Base-by-base conservation (phyloP, 1,284 basidiomycete species). In the Cronartium quercuum region DNA sequence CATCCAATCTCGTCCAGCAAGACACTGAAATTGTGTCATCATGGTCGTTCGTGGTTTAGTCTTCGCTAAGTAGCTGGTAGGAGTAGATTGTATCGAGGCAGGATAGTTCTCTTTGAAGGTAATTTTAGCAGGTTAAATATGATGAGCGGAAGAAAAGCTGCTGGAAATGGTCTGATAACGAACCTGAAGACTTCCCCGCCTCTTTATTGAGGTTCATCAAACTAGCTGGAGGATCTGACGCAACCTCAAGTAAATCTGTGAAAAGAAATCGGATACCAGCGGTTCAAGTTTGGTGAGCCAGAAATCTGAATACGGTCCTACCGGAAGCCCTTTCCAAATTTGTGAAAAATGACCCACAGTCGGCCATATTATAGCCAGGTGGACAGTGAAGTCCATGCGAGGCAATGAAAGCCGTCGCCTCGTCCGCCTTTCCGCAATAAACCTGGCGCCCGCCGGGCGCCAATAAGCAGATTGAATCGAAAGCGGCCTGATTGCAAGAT, bases 311-410 rank as follows among this genome's bases (percentile, higher is more conserved):
- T n/a, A n/a, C n/a, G n/a, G n/a, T n/a, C n/a, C n/a, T n/a, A n/a
- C n/a, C n/a, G n/a, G n/a, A n/a, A n/a, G n/a, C n/a, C n/a, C n/a
- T n/a, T n/a, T n/a, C n/a, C n/a, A n/a, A n/a, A n/a, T n/a, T n/a
- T n/a, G n/a, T n/a, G n/a, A n/a, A n/a, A n/a, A n/a, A n/a, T n/a
- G 58, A 60, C 78, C 60, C 66, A 78, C 92, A 90, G 81, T 96
- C 92, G 0, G 92, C 92, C 18, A 94, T 86, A 78, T 94, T 95
- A 83, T 93, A 92, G 0, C 90, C 91, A 57, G 87, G 84, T 12
- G 85, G 86, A 75, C 86, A 88, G 24, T 84, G 84, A 62, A 78
- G 69, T 77, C 86, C 83, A 77, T 84, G 80, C 66, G 80, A 75
- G 1, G 84, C 85, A 75, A 94, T 90, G 80, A 89, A 85, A 0